phyloP scores from a whole-genome alignment of 192 early-diverging fungal genomes.

The Coemansia sp. region DNA sequence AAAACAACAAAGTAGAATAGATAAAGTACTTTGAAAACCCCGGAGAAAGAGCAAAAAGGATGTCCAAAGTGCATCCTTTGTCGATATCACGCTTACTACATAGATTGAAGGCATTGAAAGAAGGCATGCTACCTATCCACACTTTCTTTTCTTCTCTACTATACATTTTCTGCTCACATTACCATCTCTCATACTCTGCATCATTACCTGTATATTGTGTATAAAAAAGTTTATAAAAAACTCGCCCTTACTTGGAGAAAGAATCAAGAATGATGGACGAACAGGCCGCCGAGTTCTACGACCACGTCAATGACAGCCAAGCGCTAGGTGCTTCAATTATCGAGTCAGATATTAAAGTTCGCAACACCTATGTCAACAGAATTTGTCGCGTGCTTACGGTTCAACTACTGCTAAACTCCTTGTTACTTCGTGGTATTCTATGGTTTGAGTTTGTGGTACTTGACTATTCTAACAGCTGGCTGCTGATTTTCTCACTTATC shows the following conservation, averaged over 20 bases:
- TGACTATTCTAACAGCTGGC: conserved; percentile 4
- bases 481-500: conserved; percentile 7
- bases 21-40: neutral
- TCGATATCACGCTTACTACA: neutral
- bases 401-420: neutral
- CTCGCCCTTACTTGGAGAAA: neutral
- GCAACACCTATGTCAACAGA: neutral
- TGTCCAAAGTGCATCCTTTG: neutral
- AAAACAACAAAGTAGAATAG: neutral
- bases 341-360: neutral
- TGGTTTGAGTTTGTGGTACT: conserved; percentile 2
- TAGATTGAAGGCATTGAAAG: neutral
- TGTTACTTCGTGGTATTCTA: neutral
- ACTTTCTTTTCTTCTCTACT: neutral
- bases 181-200: neutral
- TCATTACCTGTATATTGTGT: neutral
- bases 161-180: neutral
- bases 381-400: neutral
- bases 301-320: neutral
- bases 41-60: neutral
- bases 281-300: conserved; percentile 5
- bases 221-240: neutral
- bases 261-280: neutral
- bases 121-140: neutral
- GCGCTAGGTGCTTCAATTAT: neutral